A percentile compares a stretch with the other conserved stretches of the same genome.
phyloP scores from a whole-genome alignment of 305 asterid species.

The Plantago lanceolata region DNA sequence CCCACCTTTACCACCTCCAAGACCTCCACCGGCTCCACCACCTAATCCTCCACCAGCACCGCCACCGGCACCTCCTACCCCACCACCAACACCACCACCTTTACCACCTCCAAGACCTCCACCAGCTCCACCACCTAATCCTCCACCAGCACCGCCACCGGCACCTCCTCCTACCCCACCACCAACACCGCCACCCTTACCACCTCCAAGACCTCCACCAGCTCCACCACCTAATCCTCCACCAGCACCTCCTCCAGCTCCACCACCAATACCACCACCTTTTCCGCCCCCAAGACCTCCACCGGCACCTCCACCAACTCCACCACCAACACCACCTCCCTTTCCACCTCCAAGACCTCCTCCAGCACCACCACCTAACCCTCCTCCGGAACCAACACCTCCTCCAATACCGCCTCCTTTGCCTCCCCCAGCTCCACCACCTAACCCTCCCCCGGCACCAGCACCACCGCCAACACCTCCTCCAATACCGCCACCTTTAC shows the following conservation, averaged over 20 bases:
- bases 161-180: conserved; percentile 13
- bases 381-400: not conserved
- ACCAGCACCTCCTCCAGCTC: not conserved
- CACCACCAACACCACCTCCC: not conserved
- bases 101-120: conserved; percentile 14
- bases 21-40: conserved; percentile 16
- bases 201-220: conserved; percentile 15
- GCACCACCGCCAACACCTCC: conserved; percentile 11
- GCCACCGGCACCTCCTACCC: conserved; percentile 10
- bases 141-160: conserved; percentile 26
- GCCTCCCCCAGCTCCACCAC: conserved; percentile 1
- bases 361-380: not conserved
- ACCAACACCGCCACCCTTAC: not conserved
- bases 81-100: conserved; percentile 18
- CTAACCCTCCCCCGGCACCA: conserved; percentile 3
- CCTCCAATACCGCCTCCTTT: not conserved
- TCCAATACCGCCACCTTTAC: conserved; percentile 22
- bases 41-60: conserved; percentile 17
- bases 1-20: conserved; percentile 15
- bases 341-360: not conserved
- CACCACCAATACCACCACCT: conserved; percentile 1
- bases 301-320: conserved; percentile 10
- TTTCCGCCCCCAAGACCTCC: conserved; percentile 12
- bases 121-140: conserved; percentile 6
- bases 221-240: not conserved